Percentiles rank a stretch among this genome's conserved stretches.
phyloP scores from a whole-genome alignment of 2,329 filamentous ascomycete genomes.

The Aspergillus fijiensis region DNA sequence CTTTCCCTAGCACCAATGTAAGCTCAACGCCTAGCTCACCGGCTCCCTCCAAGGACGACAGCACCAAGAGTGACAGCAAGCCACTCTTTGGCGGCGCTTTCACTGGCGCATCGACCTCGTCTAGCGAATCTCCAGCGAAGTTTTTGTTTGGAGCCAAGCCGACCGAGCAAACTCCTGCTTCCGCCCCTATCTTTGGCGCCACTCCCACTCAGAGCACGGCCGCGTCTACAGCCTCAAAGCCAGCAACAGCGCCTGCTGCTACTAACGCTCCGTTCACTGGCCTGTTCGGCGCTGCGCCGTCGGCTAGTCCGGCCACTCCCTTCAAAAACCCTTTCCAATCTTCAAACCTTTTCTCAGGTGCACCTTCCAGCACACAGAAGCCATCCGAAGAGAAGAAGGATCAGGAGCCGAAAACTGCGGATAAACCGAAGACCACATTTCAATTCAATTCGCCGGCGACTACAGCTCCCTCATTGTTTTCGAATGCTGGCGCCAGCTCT shows the following conservation, averaged over 20 bases:
- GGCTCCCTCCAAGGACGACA: conserved; percentile 16
- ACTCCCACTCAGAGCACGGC: conserved; percentile 21
- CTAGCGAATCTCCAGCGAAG: conserved; percentile 21
- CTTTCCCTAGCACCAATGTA: conserved; percentile 23
- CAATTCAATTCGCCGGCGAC: conserved; percentile 16
- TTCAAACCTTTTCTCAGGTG: conserved; percentile 20
- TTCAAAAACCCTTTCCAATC: conserved; percentile 26
- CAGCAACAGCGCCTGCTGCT: conserved; percentile 9
- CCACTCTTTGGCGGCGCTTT: conserved; percentile 19
- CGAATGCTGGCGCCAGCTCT: conserved; percentile 12
- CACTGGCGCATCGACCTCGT: conserved; percentile 15
- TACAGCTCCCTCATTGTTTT: conserved; percentile 20
- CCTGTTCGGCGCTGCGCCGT: conserved; percentile 19
- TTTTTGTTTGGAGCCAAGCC: conserved; percentile 25
- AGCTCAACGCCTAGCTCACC: conserved; percentile 20
- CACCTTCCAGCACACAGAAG: conserved; percentile 11
- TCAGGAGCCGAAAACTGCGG: conserved; percentile 14
- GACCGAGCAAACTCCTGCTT: conserved; percentile 19
- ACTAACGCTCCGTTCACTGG: conserved; percentile 17
- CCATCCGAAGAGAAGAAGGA: conserved; percentile 16
- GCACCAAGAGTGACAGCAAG: conserved; percentile 9
- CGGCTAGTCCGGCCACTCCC: conserved; percentile 18
- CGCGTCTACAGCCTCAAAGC: conserved; percentile 15
- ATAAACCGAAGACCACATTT: conserved; percentile 16
- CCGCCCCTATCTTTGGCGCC: conserved; percentile 31